Evolutionary conservation across 345 rosid species (phyloP).

Genomic region (Ceriops decandra): DNA sequence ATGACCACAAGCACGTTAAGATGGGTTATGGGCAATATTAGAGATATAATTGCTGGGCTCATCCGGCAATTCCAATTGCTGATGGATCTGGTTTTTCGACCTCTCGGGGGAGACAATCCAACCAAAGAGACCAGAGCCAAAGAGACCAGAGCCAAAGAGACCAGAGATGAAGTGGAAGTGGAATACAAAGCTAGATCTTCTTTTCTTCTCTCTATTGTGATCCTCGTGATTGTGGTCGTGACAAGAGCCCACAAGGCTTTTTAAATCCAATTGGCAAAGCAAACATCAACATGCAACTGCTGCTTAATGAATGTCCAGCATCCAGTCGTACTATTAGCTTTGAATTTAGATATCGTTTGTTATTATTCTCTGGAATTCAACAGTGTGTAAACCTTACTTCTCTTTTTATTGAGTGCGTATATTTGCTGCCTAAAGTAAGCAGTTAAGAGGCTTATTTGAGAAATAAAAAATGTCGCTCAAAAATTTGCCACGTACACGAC

Average conservation of each 20-base stretch:
- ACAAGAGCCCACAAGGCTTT: constrained; percentile 12
- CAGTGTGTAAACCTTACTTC: too few species aligned
- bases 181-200: constrained; percentile 40
- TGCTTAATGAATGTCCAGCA: not conserved
- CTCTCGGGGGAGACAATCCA: constrained; percentile 5
- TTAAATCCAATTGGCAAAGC: not conserved
- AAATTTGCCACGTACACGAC: not conserved
- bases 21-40: constrained; percentile 40
- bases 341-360: too few species aligned
- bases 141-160: constrained; percentile 18
- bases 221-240: constrained; percentile 41
- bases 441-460: too few species aligned
- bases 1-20: constrained; percentile 5
- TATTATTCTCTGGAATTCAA: too few species aligned
- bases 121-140: constrained; percentile 10
- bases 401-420: too few species aligned
- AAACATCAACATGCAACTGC: not conserved
- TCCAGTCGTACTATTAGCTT: too few species aligned
- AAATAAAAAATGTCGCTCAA: too few species aligned
- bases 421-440: too few species aligned
- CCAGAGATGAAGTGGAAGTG: constrained; percentile 10
- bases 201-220: constrained; percentile 37
- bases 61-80: constrained; percentile 29
- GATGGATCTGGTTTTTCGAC: constrained; percentile 27
- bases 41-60: constrained; percentile 32